Evolutionary conservation across 768 basidiomycete species (phyloP), one percentile per base, ranked within the genome.

Genomic region (Pisolithus tinctorius): DNA sequence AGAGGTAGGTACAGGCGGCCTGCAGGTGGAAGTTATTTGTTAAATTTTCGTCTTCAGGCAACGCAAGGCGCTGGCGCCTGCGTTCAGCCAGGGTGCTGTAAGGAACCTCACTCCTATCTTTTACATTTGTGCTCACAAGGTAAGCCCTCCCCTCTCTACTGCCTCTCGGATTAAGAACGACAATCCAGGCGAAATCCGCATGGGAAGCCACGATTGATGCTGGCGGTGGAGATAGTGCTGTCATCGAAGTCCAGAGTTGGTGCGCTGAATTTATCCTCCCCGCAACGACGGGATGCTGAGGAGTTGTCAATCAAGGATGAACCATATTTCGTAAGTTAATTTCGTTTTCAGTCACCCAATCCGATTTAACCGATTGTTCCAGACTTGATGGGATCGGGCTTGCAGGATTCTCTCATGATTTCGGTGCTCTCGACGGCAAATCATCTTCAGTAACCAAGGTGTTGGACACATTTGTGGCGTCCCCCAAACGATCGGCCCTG

Each of bases 351-450:
- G 0, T 10, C n/a, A 1, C 14, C 5, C 11, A 13, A 48, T 27
- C 30, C 7, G 4, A 25, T 31, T 31, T 39, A 5, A 26, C 13
- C 20, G 20, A 17, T 4, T 14, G 9, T 45, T 31, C 3, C n/a
- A 81, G 80, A 10, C 66, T 84, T 4, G 82, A 84, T 56, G 74
- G 69, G 1, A 70, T 84, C 45, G 80, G 82, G 14, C 77, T 82
- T 29, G 79, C 78, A 7, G 79, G 80, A 20, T 20, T 20, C 20
- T 20, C 20, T 20, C 20, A 20, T 20, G 20, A 20, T 20, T 20
- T 20, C 20, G 20, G 20, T 20, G 20, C 20, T 20, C 20, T 20
- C 20, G 20, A 20, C 20, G 20, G 20, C 20, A 20, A 76, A 48
- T 60, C 60, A 26, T 67, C 76, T 4, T 55, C 67, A 3, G 69